Conservation (phyloP, 1,284 basidiomycete genomes). For the Naganishia liquefaciens region DNA sequence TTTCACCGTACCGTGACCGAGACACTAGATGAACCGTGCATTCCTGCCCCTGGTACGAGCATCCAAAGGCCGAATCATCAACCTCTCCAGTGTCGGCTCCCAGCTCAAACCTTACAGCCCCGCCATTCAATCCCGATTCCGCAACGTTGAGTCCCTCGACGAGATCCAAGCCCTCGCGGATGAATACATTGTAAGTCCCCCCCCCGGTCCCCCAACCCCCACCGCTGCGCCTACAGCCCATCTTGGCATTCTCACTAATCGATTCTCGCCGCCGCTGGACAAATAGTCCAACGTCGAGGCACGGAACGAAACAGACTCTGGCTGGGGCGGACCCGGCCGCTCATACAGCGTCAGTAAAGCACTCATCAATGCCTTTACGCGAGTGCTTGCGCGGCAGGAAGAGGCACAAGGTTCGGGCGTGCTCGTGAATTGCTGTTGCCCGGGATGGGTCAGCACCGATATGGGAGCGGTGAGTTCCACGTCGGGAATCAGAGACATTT, state of each 20-base stretch:
- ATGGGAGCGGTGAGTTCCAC: slow-evolving; percentile 29
- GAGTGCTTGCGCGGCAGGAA: slow-evolving; percentile 20
- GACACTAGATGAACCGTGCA: slow-evolving; percentile 22
- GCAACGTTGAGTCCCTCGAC: slow-evolving; percentile 14
- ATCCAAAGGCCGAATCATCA: slow-evolving; percentile 30
- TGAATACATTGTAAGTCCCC: slow-evolving; percentile 29
- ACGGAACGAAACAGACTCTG: slow-evolving; percentile 21
- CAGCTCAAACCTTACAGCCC: slow-evolving; percentile 27
- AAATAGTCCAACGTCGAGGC: slow-evolving; percentile 14
- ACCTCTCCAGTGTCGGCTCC: slow-evolving; percentile 29
- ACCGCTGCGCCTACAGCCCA: too few relatives aligned
- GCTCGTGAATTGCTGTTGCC: slow-evolving; percentile 32
- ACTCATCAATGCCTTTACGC: slow-evolving; percentile 29
- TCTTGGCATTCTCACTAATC: too few relatives aligned
- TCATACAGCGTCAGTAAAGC: slow-evolving; percentile 31
- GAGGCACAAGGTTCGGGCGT: slow-evolving; percentile 9
- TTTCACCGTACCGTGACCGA: too few relatives aligned
- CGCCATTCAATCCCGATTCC: slow-evolving; percentile 26
- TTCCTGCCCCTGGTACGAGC: slow-evolving; percentile 26
- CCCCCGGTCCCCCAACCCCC: neutral
- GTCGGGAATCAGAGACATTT: neutral
- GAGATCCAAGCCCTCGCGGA: slow-evolving; percentile 18
- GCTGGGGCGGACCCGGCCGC: slow-evolving; percentile 28
- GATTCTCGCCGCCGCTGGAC: too few relatives aligned
- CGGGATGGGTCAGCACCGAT: slow-evolving; percentile 31